These are phyloP conservation scores for Arthrocladium fulminans DNA, from an alignment of 2,329 filamentous ascomycete species.

Conservation along the genomic window DNA sequence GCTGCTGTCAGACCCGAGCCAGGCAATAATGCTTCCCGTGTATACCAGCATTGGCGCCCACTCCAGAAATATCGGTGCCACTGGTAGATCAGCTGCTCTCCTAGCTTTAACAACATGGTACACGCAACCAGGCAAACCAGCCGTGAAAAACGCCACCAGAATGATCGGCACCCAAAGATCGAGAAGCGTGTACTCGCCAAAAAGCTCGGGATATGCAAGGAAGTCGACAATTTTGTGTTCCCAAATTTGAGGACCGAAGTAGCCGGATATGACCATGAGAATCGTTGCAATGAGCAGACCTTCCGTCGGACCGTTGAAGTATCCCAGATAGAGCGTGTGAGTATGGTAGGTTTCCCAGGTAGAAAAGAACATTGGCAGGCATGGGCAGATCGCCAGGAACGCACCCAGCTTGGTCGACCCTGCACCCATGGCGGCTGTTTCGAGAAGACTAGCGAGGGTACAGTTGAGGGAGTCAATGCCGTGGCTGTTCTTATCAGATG, in stretches of 20 bases:
- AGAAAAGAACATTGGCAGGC: slow-evolving; percentile 97
- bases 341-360: slow-evolving; percentile 99
- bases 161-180: slow-evolving; percentile 80
- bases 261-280: slow-evolving; percentile 79
- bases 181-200: slow-evolving; percentile 66
- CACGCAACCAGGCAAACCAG: slow-evolving; percentile 82
- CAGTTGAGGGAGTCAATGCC: slow-evolving; percentile 98
- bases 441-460: slow-evolving; percentile 80
- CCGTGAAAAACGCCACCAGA: slow-evolving; percentile 54
- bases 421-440: slow-evolving; percentile 87
- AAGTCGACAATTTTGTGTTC: slow-evolving; percentile 62
- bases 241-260: slow-evolving; percentile 84
- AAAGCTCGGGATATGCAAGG: slow-evolving; percentile 53
- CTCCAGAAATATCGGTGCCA: slow-evolving; percentile 79
- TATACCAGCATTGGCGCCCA: slow-evolving; percentile 88
- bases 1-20: slow-evolving; percentile 86
- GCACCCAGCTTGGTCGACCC: slow-evolving; percentile 76
- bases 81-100: slow-evolving; percentile 58
- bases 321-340: slow-evolving; percentile 89
- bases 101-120: slow-evolving; percentile 75
- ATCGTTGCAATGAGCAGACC: slow-evolving; percentile 79
- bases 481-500: slow-evolving; percentile 45
- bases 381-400: slow-evolving; percentile 84
- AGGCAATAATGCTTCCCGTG: slow-evolving; percentile 63
- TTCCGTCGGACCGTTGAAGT: slow-evolving; percentile 96